These are phyloP conservation scores for Exserohilum turcica DNA, from an alignment of 2,329 filamentous ascomycete genomes.

Conservation along the genomic window DNA sequence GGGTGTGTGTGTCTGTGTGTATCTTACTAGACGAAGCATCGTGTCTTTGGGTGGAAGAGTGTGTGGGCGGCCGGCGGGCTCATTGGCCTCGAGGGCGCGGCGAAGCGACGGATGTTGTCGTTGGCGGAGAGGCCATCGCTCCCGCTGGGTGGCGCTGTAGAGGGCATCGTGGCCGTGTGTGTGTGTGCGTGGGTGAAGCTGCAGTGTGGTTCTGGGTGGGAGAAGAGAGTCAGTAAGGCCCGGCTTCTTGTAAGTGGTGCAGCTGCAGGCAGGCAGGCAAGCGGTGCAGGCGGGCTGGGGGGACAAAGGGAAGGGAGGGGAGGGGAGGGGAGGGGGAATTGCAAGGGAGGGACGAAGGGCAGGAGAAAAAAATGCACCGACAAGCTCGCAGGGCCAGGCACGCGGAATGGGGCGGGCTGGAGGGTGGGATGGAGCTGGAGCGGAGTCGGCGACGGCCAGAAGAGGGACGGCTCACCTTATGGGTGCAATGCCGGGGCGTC, in stretches of 20 bases:
- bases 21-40: conserved; percentile 96
- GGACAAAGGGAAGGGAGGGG: too few species aligned
- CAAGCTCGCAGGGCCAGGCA: conserved; percentile 25
- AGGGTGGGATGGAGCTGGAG: conserved; percentile 17
- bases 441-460: conserved; percentile 13
- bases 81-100: conserved; percentile 86
- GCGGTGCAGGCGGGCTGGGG: conserved; percentile 1
- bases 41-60: conserved; percentile 98
- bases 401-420: conserved; percentile 15
- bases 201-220: conserved; percentile 11
- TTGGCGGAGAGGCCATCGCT: conserved; percentile 70
- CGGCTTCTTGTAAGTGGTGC: conserved; percentile 2
- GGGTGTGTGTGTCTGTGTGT: conserved; percentile 12
- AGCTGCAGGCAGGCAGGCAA: neutral
- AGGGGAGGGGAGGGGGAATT: neutral
- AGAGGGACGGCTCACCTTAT: conserved; percentile 35
- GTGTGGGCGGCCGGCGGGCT: conserved; percentile 87
- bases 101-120: conserved; percentile 98
- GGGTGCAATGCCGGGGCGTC: conserved; percentile 24
- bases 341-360: too few species aligned
- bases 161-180: conserved; percentile 51
- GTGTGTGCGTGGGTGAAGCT: conserved; percentile 21
- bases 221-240: conserved; percentile 22
- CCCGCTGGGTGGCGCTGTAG: conserved; percentile 46
- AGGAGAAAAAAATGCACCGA: conserved; percentile 23